Conservation (phyloP, 1,284 basidiomycete genomes). For the Trametes versicolor region DNA sequence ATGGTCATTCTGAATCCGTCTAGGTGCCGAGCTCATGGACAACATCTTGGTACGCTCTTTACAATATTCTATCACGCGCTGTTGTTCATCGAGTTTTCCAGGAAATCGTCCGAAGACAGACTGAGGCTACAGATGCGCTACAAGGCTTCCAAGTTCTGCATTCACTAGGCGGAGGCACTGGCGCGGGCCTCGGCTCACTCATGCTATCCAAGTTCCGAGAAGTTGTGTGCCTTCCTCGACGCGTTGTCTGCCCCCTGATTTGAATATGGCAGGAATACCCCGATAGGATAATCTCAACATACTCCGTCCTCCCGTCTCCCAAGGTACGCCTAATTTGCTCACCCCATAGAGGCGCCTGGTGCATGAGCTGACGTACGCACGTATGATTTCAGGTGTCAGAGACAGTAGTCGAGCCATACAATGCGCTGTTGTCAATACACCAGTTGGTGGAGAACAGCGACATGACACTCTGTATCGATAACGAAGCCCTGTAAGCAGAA, state of each 20-base stretch:
- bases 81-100: conserved; percentile 38
- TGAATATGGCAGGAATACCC: conserved; percentile 77
- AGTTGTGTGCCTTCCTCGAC: conserved; percentile 53
- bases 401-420: conserved; percentile 97
- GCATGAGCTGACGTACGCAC: neutral
- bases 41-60: conserved; percentile 68
- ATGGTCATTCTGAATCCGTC: conserved; percentile 7
- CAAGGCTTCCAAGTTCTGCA: conserved; percentile 97
- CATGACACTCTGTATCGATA: conserved; percentile 91
- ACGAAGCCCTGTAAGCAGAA: conserved; percentile 85
- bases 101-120: conserved; percentile 79
- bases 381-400: conserved; percentile 77
- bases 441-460: conserved; percentile 94
- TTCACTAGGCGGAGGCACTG: conserved; percentile 94
- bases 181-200: conserved; percentile 87
- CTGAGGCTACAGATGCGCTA: conserved; percentile 86
- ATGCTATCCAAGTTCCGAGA: conserved; percentile 88
- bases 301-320: conserved; percentile 91
- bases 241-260: conserved; percentile 45
- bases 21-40: conserved; percentile 93
- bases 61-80: neutral
- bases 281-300: conserved; percentile 94
- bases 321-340: conserved; percentile 57
- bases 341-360: neutral
- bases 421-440: conserved; percentile 89